Percentiles rank a stretch among this genome's conserved stretches.
These are phyloP conservation scores for Epicoccum sorghinum DNA, from an alignment of 2,329 filamentous ascomycete species.

Conservation along the genomic window DNA sequence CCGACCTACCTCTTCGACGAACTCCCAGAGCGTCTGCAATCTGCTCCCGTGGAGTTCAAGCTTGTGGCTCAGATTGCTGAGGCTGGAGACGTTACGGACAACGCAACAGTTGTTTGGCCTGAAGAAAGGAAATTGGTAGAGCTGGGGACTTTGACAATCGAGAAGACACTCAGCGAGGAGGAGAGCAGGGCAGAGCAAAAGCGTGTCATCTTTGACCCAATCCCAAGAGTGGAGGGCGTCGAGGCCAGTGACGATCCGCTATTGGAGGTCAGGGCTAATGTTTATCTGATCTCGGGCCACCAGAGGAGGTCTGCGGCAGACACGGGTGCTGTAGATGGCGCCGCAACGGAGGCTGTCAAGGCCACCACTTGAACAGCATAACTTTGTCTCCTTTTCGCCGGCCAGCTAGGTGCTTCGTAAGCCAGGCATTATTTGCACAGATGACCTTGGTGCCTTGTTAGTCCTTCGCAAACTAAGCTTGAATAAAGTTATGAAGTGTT, in stretches of 20 bases:
- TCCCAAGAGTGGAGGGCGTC: constrained; percentile 61
- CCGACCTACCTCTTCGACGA: constrained; percentile 59
- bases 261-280: constrained; percentile 60
- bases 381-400: neutral
- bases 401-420: neutral
- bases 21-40: constrained; percentile 47
- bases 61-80: constrained; percentile 59
- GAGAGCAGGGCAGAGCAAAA: constrained; percentile 56
- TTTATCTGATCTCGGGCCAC: constrained; percentile 63
- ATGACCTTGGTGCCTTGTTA: too few relatives aligned
- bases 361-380: neutral
- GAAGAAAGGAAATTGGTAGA: constrained; percentile 58
- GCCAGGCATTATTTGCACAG: neutral
- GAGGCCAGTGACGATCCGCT: constrained; percentile 62
- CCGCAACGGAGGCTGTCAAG: neutral
- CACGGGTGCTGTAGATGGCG: constrained; percentile 10
- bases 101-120: constrained; percentile 61
- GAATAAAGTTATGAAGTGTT: neutral
- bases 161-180: constrained; percentile 49
- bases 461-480: too few relatives aligned
- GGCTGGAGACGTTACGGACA: constrained; percentile 55
- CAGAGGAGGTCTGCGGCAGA: constrained; percentile 55
- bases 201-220: constrained; percentile 63
- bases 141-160: constrained; percentile 57
- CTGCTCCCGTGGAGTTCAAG: constrained; percentile 53